phyloP scores from a whole-genome alignment of 2,329 filamentous ascomycete species.

The Teratosphaeriaceae sp. region DNA sequence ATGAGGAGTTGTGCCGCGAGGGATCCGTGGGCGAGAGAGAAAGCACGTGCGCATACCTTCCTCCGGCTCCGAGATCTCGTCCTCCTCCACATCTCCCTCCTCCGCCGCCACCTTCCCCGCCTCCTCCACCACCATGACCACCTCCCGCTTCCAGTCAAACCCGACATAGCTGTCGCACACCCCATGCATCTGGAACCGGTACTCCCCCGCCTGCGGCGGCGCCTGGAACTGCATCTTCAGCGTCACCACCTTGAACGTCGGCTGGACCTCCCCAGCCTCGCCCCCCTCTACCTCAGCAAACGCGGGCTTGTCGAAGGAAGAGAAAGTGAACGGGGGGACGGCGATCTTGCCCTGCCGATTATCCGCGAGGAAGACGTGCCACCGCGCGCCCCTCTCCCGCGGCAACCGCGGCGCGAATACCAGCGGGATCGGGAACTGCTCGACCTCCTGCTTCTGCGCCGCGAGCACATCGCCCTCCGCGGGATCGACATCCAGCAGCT shows the following conservation, averaged over 20 bases:
- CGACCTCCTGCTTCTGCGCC: slow-evolving; percentile 61
- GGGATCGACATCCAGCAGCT: slow-evolving; percentile 86
- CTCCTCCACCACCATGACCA: slow-evolving; percentile 83
- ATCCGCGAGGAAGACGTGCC: slow-evolving; percentile 93
- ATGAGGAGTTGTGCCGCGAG: slow-evolving; percentile 12
- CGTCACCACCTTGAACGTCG: slow-evolving; percentile 92
- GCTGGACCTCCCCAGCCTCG: slow-evolving; percentile 42
- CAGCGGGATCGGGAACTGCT: slow-evolving; percentile 71
- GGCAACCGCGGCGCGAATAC: slow-evolving; percentile 86
- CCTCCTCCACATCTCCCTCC: slow-evolving; percentile 52
- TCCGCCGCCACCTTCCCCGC: slow-evolving; percentile 75
- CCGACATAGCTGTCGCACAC: slow-evolving; percentile 94
- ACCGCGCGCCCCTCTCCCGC: slow-evolving; percentile 80
- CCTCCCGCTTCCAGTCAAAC: slow-evolving; percentile 86
- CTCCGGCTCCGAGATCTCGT: slow-evolving; percentile 96
- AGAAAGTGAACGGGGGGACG: slow-evolving; percentile 93
- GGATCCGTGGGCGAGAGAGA: background rate
- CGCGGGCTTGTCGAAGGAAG: slow-evolving; percentile 82
- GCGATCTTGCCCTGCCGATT: slow-evolving; percentile 93
- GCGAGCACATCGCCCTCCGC: slow-evolving; percentile 80
- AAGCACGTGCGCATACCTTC: slow-evolving; percentile 70
- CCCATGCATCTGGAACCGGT: slow-evolving; percentile 90
- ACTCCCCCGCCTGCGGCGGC: slow-evolving; percentile 84
- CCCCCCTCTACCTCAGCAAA: slow-evolving; percentile 65
- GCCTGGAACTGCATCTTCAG: slow-evolving; percentile 96